Base-by-base conservation (phyloP, 2,329 filamentous ascomycete genomes). In the Dactylellina sp. region DNA sequence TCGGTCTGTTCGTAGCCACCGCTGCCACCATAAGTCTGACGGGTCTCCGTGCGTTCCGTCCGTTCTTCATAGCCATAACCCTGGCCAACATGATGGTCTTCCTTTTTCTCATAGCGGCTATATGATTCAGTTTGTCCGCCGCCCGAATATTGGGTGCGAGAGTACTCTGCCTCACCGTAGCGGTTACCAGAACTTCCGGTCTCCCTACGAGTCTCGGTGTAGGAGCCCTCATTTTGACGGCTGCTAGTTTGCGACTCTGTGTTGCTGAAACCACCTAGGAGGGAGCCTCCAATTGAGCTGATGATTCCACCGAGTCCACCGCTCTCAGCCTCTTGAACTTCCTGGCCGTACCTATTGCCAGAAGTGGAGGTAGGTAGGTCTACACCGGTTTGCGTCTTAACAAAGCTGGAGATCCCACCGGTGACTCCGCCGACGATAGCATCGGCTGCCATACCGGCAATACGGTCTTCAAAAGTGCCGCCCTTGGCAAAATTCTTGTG, bases 291-390 rank as follows among this genome's bases (percentile, higher is more conserved):
- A 35, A 91, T 81, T 25, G 89, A 87, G 62, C 89, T 89, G 11
- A 96, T 84, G 46, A 96, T 82, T 22, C 89, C 89, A 28, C 90
- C 89, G 14, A 0, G 92, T 47, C 87, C 87, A 53, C 87, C 85
- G 50, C 86, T 87, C 77, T 89, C 85, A 14, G 46, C 62, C 9
- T 55, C 42, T 14, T 70, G 85, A 84, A 6, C 77, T 85, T 84
- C 78, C 83, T 82, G 66, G 86, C 81, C 28, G 81, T 81, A 76
- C 80, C 62, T 61, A 61, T 65, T 35, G 76, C 71, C 18, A 75
- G 76, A 50, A 64, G 60, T 56, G n/a, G n/a, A 11, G 14, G 53
- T 24, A 3, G 68, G 68, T 5, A 72, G 42, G 42, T 65, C 65
- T 44, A 70, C 68, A 76, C 81, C 76, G 61, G 78, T 57, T 56